Evolutionary conservation across 129 eudicot genomes (phyloP).

Genomic region (Flaveria bidentis): DNA sequence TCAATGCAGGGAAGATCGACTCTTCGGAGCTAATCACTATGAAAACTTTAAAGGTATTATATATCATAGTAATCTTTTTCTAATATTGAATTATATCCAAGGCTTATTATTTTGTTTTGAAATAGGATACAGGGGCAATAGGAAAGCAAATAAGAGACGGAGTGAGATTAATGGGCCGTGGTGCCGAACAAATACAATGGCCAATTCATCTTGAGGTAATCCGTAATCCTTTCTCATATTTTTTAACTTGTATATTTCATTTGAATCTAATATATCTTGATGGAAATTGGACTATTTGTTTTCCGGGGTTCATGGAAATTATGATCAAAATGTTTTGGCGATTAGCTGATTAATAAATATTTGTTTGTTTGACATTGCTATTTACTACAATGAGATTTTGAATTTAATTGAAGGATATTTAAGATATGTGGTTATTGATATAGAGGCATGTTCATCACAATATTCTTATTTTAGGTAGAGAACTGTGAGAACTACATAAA

Average conservation of each 20-base stretch:
- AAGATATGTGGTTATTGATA: background rate
- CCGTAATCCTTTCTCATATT: conserved; percentile 15
- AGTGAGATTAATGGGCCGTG: conserved; percentile 96
- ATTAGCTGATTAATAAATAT: background rate
- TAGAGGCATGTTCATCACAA: too few relatives aligned
- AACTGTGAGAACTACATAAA: background rate
- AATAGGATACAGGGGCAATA: conserved; percentile 87
- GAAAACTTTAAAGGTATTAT: conserved; percentile 86
- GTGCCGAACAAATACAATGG: conserved; percentile 79
- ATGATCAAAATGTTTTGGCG: background rate
- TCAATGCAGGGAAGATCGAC: conserved; percentile 94
- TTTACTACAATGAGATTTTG: background rate
- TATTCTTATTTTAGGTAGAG: too few relatives aligned
- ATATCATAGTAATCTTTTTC: background rate
- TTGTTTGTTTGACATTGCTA: too few relatives aligned
- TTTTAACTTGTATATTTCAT: conserved; percentile 1
- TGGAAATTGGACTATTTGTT: background rate
- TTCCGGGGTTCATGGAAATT: background rate
- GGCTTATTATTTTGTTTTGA: background rate
- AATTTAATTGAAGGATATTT: background rate
- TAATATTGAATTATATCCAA: background rate
- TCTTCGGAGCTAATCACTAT: conserved; percentile 90
- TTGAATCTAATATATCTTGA: background rate
- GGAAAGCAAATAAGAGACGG: conserved; percentile 96
- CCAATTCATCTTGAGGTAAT: conserved; percentile 90